Evolutionary conservation across 345 rosid species (phyloP).

Genomic region (Durio zibethinus): DNA sequence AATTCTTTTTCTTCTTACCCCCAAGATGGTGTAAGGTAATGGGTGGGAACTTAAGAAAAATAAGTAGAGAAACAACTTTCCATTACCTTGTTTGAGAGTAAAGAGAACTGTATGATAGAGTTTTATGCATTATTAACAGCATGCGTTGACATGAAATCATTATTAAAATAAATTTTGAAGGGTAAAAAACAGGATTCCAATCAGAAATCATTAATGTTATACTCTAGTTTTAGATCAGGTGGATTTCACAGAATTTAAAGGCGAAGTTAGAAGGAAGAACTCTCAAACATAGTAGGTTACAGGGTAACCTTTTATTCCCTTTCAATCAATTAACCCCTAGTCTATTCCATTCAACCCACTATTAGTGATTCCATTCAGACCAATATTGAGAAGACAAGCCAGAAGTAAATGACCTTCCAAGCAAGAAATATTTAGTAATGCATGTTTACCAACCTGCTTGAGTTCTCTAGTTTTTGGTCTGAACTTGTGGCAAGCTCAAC

Average conservation of each 20-base stretch:
- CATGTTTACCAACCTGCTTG: slow-evolving; percentile 39
- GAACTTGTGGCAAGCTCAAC: slow-evolving; percentile 22
- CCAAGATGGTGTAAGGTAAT: neutral
- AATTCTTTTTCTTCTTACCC: neutral
- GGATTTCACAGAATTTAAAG: neutral
- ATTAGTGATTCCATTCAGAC: neutral
- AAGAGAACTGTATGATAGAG: neutral
- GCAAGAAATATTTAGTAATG: neutral
- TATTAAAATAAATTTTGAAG: neutral
- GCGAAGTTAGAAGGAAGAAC: neutral
- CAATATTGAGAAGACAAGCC: neutral
- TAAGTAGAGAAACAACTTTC: too few species aligned
- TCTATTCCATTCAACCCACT: neutral
- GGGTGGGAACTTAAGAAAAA: neutral
- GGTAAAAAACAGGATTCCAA: neutral
- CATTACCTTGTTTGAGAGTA: neutral
- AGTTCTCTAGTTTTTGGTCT: slow-evolving; percentile 28
- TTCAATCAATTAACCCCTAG: neutral
- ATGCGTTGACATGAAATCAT: neutral
- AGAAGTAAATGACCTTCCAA: neutral
- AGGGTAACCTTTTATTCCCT: neutral
- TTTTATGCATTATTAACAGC: neutral
- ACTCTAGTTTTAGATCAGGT: neutral
- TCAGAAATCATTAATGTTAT: neutral
- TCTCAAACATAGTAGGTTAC: neutral